Evolutionary conservation across 2,329 filamentous ascomycete genomes (phyloP).

Genomic region (Penicillium sp.): DNA sequence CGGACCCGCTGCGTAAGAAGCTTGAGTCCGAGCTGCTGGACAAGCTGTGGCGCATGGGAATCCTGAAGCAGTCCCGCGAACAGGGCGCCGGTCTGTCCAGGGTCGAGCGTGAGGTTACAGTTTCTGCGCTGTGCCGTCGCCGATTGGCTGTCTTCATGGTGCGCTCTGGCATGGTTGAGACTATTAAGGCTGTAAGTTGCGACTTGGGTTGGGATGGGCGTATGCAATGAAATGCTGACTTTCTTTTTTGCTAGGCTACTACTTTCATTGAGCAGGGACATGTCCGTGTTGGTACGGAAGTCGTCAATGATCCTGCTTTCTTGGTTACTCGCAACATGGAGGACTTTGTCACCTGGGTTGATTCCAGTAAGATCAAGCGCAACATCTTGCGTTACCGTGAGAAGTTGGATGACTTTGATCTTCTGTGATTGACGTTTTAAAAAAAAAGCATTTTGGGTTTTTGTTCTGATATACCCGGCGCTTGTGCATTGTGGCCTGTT

Average conservation of each 20-base stretch:
- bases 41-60: slow-evolving; percentile 90
- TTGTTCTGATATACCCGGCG: slow-evolving; percentile 26
- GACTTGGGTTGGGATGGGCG: background rate
- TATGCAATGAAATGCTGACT: background rate
- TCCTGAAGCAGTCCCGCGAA: slow-evolving; percentile 72
- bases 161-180: slow-evolving; percentile 85
- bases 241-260: slow-evolving; percentile 33
- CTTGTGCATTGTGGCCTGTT: slow-evolving; percentile 20
- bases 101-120: slow-evolving; percentile 85
- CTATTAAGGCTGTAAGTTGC: slow-evolving; percentile 66
- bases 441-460: slow-evolving; percentile 23
- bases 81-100: slow-evolving; percentile 66
- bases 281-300: slow-evolving; percentile 85
- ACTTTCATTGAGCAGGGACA: slow-evolving; percentile 94
- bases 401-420: slow-evolving; percentile 92
- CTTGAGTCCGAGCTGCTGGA: slow-evolving; percentile 84
- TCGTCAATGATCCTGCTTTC: slow-evolving; percentile 85
- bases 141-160: slow-evolving; percentile 89
- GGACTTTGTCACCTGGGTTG: slow-evolving; percentile 95
- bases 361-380: slow-evolving; percentile 94
- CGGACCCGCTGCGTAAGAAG: slow-evolving; percentile 74
- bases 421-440: slow-evolving; percentile 62
- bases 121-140: slow-evolving; percentile 81
- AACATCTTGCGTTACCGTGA: slow-evolving; percentile 94
- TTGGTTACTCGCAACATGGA: slow-evolving; percentile 86